Conservation (phyloP, 768 basidiomycete genomes). For the Russula brevipes region DNA sequence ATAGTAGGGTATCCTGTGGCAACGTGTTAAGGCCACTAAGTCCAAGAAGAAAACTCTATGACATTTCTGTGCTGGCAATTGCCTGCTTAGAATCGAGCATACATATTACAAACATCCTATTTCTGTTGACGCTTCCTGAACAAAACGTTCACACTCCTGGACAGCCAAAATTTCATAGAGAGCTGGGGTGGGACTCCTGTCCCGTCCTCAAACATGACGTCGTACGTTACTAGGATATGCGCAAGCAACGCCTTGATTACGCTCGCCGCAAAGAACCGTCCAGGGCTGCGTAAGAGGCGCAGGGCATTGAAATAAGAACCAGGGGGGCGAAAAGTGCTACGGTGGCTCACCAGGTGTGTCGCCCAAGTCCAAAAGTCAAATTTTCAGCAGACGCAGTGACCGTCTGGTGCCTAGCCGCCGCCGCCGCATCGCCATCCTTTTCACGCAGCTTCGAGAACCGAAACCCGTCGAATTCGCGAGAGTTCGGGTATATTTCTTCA, state of each 20-base stretch:
- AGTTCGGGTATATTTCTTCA: constrained; percentile 39
- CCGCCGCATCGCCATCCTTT: constrained; percentile 15
- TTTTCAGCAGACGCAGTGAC: constrained; percentile 31
- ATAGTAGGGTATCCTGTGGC: too few relatives aligned
- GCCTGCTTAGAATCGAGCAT: too few relatives aligned
- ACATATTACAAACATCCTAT: background rate
- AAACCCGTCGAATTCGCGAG: constrained; percentile 39
- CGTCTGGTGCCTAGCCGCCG: constrained; percentile 26
- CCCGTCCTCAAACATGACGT: constrained; percentile 26
- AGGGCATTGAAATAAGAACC: background rate
- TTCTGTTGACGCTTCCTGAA: constrained; percentile 25
- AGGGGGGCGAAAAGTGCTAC: background rate
- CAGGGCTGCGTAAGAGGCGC: constrained; percentile 28
- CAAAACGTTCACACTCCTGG: constrained; percentile 18
- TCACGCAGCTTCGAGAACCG: constrained; percentile 36
- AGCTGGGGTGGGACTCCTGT: constrained; percentile 4
- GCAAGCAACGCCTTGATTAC: constrained; percentile 29
- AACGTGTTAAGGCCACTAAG: too few relatives aligned
- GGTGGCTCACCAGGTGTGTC: constrained; percentile 27
- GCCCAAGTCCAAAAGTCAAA: constrained; percentile 31
- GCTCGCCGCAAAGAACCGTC: constrained; percentile 28
- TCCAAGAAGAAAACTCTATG: too few relatives aligned
- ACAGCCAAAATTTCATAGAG: background rate
- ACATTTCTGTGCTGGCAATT: too few relatives aligned
- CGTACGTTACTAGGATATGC: constrained; percentile 26